Base-by-base conservation (phyloP, 257 asterid genomes). In the Datura wrightii region DNA sequence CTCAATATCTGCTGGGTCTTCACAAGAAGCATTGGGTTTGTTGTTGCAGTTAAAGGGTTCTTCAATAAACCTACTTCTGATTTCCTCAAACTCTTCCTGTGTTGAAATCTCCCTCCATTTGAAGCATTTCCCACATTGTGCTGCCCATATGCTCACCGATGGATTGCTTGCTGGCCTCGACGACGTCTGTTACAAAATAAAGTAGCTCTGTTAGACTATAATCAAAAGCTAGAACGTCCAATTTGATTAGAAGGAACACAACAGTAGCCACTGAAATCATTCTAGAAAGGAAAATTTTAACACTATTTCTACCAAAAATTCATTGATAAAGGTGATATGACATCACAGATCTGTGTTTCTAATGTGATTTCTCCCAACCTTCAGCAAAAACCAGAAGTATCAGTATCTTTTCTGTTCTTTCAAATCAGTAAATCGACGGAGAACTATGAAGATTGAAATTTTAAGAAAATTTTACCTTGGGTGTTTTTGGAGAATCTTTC, bases 61-160 rank as follows among this genome's bases (percentile, higher is more conserved):
- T 79, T 85, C 84, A 34, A n/a, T 53, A 46, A 85, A 39, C n/a
- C 46, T 85, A 52, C 74, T 69, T 16, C 84, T 80, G 37, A 85
- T 79, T 3, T 85, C 87, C 53, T 85, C 87, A 46, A 63, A 85
- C 41, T 85, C 82, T 53, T 85, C 87, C 72, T 16, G 63, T 44
- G 87, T 52, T 3, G 60, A 46, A 16, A 85, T 34, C 10, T 5
- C 56, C 62, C 84, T 80, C 85, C 86, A 84, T 76, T 84, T 84
- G 69, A 19, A 60, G 46, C 86, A 84, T 36, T 31, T 65, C 31
- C 66, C 86, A 53, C 86, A 84, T 37, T 84, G 86, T 39, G 24
- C 84, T 37, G 86, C 84, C 71, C 71, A 84, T 3, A 84, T 36
- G 58, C 59, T 72, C 16, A 84, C 65, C 15, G 86, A 55, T 50